These are phyloP conservation scores for Amanita brunnescens DNA, from an alignment of 768 basidiomycete species.

Conservation along the genomic window DNA sequence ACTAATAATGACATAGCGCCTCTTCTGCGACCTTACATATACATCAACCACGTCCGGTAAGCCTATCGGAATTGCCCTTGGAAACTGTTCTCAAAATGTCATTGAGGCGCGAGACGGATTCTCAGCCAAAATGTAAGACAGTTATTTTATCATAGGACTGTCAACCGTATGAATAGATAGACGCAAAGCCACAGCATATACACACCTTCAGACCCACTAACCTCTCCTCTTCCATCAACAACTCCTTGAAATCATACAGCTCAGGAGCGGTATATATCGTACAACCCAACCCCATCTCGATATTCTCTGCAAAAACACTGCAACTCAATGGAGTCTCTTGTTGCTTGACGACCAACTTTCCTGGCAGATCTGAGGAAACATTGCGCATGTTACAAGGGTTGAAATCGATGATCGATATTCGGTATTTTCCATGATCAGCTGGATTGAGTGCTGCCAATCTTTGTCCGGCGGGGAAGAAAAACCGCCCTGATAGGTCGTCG, in stretches of 20 bases:
- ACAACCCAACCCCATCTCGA: too few species aligned
- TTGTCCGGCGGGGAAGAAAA: constrained; percentile 28
- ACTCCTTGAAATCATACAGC: constrained; percentile 20
- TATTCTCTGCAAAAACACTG: constrained; percentile 21
- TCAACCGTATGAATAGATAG: neutral
- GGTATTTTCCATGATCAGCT: constrained; percentile 2
- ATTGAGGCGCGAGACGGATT: too few species aligned
- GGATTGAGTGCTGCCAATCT: constrained; percentile 18
- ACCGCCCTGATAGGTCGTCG: constrained; percentile 31
- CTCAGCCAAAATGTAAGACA: too few species aligned
- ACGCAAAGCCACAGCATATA: neutral
- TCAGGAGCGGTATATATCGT: too few species aligned
- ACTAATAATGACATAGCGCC: too few species aligned
- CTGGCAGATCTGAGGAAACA: too few species aligned
- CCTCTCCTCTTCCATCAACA: constrained; percentile 34
- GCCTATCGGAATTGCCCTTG: too few species aligned
- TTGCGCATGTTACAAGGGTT: too few species aligned
- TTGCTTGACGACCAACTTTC: neutral
- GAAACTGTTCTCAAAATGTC: too few species aligned
- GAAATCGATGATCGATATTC: too few species aligned
- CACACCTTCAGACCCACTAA: constrained; percentile 27
- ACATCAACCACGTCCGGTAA: too few species aligned
- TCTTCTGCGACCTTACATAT: too few species aligned
- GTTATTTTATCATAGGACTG: neutral
- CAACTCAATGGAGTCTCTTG: constrained; percentile 1